Evolutionary conservation across 2,329 filamentous ascomycete genomes (phyloP).

Genomic region (Cadophora gregata): DNA sequence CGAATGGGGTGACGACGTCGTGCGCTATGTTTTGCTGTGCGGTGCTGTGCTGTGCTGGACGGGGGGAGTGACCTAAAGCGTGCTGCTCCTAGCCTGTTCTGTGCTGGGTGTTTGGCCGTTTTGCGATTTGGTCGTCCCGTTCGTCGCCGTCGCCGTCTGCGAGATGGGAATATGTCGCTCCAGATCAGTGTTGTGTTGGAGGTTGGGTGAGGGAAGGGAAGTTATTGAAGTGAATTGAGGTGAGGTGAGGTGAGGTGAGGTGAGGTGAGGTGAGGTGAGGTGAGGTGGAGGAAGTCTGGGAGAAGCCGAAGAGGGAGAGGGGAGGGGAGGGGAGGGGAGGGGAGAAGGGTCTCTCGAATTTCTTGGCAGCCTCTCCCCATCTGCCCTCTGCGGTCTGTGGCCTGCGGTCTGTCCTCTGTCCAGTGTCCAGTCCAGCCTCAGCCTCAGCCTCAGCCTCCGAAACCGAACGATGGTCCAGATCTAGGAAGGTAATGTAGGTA

Average conservation of each 20-base stretch:
- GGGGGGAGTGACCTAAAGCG: not conserved
- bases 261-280: not conserved
- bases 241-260: not conserved
- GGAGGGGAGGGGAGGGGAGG: not conserved
- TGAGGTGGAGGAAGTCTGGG: not conserved
- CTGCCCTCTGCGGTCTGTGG: too few relatives aligned
- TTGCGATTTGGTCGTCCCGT: not conserved
- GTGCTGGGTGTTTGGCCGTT: not conserved
- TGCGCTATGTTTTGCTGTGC: too few relatives aligned
- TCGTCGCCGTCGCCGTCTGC: too few relatives aligned
- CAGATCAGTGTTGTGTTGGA: not conserved
- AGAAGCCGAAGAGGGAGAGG: not conserved
- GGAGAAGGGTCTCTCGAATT: not conserved
- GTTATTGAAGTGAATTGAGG: too few relatives aligned
- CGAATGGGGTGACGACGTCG: not conserved
- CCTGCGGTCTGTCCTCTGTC: too few relatives aligned
- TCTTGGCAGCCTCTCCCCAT: not conserved
- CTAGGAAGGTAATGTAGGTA: too few relatives aligned
- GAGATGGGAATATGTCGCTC: not conserved
- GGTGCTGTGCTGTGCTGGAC: not conserved
- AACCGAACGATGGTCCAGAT: not conserved
- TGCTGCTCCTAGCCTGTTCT: not conserved
- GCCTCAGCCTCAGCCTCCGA: too few relatives aligned
- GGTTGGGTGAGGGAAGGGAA: too few relatives aligned
- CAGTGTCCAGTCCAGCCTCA: too few relatives aligned